Evolutionary conservation across 2,329 filamentous ascomycete genomes (phyloP).

Genomic region (Aureobasidium sp.): DNA sequence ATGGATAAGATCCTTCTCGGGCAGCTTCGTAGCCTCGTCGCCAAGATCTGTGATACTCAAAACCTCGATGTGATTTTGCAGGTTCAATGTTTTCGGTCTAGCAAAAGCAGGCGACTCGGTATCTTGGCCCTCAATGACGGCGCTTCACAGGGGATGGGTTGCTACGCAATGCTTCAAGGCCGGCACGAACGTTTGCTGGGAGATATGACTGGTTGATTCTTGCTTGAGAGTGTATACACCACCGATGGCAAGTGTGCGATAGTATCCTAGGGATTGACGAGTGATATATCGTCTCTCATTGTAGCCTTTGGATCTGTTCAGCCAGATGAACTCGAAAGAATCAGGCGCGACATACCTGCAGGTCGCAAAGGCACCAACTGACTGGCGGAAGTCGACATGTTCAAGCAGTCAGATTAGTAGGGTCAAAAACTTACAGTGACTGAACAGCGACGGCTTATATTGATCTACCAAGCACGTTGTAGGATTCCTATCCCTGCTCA

Average conservation of each 20-base stretch:
- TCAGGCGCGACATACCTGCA: not conserved
- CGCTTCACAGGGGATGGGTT: constrained; percentile 33
- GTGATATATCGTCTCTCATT: constrained; percentile 36
- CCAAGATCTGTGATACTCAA: constrained; percentile 15
- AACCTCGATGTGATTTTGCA: constrained; percentile 35
- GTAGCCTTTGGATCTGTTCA: not conserved
- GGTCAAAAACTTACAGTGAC: no score
- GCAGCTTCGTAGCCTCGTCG: not conserved
- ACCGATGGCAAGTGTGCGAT: constrained; percentile 34
- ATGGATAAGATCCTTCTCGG: constrained; percentile 3
- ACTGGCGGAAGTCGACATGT: not conserved
- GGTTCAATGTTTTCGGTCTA: constrained; percentile 28
- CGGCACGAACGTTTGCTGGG: constrained; percentile 21
- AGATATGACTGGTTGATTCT: constrained; percentile 1
- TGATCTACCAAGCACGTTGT: not conserved
- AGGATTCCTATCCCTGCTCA: not conserved
- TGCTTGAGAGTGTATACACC: constrained; percentile 27
- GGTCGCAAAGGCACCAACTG: not conserved
- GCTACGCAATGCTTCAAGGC: constrained; percentile 34
- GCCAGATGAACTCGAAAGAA: not conserved
- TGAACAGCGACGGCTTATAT: not conserved
- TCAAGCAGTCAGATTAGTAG: not conserved
- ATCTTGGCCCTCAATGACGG: constrained; percentile 30
- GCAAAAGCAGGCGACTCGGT: constrained; percentile 33
- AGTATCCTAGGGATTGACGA: constrained; percentile 35